These are phyloP conservation scores for Cordyceps tenuipes DNA, from an alignment of 2,329 filamentous ascomycete species.

Conservation along the genomic window DNA sequence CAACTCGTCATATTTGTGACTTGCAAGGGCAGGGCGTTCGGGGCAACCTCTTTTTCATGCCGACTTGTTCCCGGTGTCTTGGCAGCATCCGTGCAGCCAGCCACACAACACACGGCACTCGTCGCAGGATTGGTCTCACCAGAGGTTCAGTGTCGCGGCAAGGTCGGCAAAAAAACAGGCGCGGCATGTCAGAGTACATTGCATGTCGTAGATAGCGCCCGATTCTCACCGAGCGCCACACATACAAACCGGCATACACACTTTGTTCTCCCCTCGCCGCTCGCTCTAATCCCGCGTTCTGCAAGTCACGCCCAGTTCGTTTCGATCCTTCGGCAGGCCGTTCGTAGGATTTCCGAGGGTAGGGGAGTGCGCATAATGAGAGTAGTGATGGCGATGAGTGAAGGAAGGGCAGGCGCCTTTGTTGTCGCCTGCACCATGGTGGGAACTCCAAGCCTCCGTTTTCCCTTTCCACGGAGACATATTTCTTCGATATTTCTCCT, in stretches of 20 bases:
- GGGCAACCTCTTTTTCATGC: neutral
- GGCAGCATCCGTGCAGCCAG: neutral
- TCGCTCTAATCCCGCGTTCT: neutral
- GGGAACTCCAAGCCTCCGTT: no score
- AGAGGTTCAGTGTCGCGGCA: neutral
- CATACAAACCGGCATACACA: neutral
- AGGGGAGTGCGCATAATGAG: neutral
- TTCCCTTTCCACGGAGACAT: no score
- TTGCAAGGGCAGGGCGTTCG: neutral
- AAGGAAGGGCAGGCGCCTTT: no score
- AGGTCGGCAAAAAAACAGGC: slow-evolving; percentile 10
- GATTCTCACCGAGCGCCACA: neutral
- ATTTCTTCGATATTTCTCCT: no score
- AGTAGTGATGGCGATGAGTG: neutral
- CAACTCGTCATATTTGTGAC: neutral
- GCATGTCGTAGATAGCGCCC: no score
- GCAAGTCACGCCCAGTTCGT: neutral
- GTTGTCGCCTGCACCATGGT: no score
- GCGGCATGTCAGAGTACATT: neutral
- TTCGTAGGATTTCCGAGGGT: neutral
- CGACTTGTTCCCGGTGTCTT: neutral
- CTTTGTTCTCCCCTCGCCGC: neutral
- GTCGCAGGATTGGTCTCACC: neutral
- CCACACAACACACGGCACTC: no score
- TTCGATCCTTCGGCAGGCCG: neutral